Percentiles rank a stretch among this genome's conserved stretches.
These are phyloP conservation scores for Logfia minima DNA, from an alignment of 129 eudicot genomes.

Conservation along the genomic window DNA sequence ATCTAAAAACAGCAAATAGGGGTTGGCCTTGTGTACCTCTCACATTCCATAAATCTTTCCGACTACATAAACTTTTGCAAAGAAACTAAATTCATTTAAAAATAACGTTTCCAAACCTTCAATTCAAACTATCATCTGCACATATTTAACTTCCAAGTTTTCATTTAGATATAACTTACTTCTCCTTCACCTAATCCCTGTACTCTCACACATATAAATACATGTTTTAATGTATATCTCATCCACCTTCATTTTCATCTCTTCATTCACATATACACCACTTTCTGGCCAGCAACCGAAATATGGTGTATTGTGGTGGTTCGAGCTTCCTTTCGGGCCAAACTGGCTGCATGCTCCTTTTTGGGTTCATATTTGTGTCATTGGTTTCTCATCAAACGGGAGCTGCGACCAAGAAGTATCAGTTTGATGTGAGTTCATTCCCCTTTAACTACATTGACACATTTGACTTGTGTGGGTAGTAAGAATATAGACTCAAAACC, in stretches of 20 bases:
- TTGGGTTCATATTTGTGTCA: conserved; percentile 16
- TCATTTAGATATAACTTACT: conserved; percentile 34
- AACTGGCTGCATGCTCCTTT: conserved; percentile 1
- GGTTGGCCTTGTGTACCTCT: conserved; percentile 39
- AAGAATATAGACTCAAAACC: background rate
- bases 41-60: conserved; percentile 17
- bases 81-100: conserved; percentile 10
- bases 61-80: conserved; percentile 7
- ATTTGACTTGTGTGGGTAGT: background rate
- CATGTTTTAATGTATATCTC: conserved; percentile 12
- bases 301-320: conserved; percentile 31
- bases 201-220: background rate
- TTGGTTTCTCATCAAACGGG: conserved; percentile 21
- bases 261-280: background rate
- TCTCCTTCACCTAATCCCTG: conserved; percentile 32
- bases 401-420: conserved; percentile 52
- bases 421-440: conserved; percentile 42
- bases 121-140: conserved; percentile 32
- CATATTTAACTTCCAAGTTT: conserved; percentile 41
- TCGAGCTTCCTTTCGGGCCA: background rate
- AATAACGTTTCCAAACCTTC: conserved; percentile 24
- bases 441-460: background rate
- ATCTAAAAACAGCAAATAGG: conserved; percentile 17
- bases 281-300: conserved; percentile 12
- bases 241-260: conserved; percentile 13